phyloP scores from a whole-genome alignment of 2,329 filamentous ascomycete genomes.

The Sporothrix dimorphospora region DNA sequence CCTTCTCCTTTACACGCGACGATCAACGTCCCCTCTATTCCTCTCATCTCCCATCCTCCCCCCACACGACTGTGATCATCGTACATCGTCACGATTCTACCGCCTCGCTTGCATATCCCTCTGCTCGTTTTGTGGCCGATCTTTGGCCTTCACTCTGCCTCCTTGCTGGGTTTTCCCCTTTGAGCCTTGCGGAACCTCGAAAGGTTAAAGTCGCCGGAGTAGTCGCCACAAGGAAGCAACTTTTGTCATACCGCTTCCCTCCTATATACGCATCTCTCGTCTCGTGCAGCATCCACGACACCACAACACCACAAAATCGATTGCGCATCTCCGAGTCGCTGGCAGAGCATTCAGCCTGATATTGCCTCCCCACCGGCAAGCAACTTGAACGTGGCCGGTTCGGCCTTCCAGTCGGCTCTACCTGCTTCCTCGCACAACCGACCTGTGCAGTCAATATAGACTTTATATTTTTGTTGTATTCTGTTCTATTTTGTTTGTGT shows the following conservation, averaged over 20 bases:
- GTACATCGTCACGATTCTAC: background rate
- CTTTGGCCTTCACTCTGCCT: background rate
- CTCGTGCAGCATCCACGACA: conserved; percentile 11
- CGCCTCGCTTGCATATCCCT: background rate
- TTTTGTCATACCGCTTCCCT: background rate
- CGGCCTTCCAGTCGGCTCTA: conserved; percentile 12
- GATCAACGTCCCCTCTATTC: conserved; percentile 1
- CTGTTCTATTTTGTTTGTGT: background rate
- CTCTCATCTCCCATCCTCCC: background rate
- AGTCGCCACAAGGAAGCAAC: background rate
- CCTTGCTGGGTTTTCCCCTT: background rate
- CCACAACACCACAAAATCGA: too few species aligned
- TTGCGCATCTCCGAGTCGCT: conserved; percentile 6
- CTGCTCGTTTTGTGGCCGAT: background rate
- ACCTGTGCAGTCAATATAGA: conserved; percentile 5
- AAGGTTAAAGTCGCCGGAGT: background rate
- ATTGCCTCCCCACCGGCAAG: conserved; percentile 2
- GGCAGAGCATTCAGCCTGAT: conserved; percentile 25
- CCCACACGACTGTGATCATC: background rate
- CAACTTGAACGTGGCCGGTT: background rate
- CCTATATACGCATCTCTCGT: background rate
- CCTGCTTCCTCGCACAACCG: conserved; percentile 13
- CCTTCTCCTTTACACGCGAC: background rate
- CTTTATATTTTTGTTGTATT: background rate
- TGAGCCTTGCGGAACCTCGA: conserved; percentile 9